Base-by-base conservation (phyloP, 305 asterid genomes). In the Fraxinus nigra region DNA sequence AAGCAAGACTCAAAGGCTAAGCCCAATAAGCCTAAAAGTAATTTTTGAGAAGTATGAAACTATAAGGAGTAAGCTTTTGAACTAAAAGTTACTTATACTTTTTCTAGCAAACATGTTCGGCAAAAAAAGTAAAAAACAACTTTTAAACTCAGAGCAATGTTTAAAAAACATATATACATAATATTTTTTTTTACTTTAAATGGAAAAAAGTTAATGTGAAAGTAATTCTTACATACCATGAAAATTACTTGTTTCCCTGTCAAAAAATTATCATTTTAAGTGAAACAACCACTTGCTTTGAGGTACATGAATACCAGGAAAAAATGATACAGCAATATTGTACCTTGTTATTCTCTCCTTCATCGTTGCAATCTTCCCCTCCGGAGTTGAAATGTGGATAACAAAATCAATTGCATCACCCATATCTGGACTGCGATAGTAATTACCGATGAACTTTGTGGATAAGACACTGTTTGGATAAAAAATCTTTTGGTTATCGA, bases 391-490 rank as follows among this genome's bases (percentile, higher is more conserved):
- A 79, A 93, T 85, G 86, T 92, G 97, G 77, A 91, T 89, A 65
- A 90, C 86, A 67, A 93, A 93, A 75, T 95, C 95, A 34, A 95
- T 82, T n/a, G 94, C 79, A 54, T 95, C 98, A 78, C 92, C 92
- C 97, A 92, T 95, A 80, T 89, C 92, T n/a, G 97, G 98, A 84
- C 98, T 95, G n/a, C 98, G 97, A 84, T 93, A 90, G 70, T 88
- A 95, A 18, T 95, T 93, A 83, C 89, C 40, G 82, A 95, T 91
- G n/a, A 97, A 96, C 85, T 92, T 91, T 5, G 95, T 89, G 1
- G 95, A 77, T 37, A 95, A 85, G 70, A 91, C 89, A 13, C 89
- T 90, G 87, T 95, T 95, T 3, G 98, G 98, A 63, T 91, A 93
- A 61, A 85, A 88, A 84, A 93, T 86, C 89, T 93, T 95, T 72